Base-by-base conservation (phyloP, 2,329 filamentous ascomycete genomes). In the Colletotrichum tanaceti region DNA sequence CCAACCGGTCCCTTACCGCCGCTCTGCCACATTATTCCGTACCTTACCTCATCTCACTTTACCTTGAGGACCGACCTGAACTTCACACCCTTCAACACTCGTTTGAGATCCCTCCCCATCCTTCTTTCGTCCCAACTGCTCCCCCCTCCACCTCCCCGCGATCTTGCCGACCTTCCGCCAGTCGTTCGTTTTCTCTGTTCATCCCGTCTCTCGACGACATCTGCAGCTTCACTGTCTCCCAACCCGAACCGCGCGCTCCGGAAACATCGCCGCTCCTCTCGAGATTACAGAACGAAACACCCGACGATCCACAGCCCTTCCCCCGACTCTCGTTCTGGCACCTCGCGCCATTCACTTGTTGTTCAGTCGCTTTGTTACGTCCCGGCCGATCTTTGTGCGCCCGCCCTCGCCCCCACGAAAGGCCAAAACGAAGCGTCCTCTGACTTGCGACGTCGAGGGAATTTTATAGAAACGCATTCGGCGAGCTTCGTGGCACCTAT, bases 281-380 rank as follows among this genome's bases (percentile, higher is more conserved):
- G 28, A 39, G 38, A 10, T 9, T 35, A 35, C 7, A 35, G 32
- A 35, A 35, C 32, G 32, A 24, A 20, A 41, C 52, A 49, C 54
- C 49, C 35, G 65, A 64, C 54, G 49, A 65, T 60, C 55, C 16
- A 32, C 28, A 41, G n/a, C n/a, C 22, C 32, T 35, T 10, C 24
- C n/a, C 43, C 54, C 64, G 44, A 65, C 55, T 60, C 62, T 57
- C 62, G 66, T 49, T 60, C 41, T 35, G 24, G 49, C 38, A 52
- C 9, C 18, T 38, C 38, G 38, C 62, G 58, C 63, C 64, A 63
- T 50, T 44, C 35, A 24, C 54, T 43, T 41, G 35, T 54, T 24
- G 20, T 20, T 32, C 28, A 28, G 14, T 5, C 39, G 38, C 28
- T 68, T 63, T 54, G 59, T 46, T 35, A 46, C 46, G 44, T 28